Base-by-base conservation (phyloP, 2,329 filamentous ascomycete species). In the Colletotrichum sp. region DNA sequence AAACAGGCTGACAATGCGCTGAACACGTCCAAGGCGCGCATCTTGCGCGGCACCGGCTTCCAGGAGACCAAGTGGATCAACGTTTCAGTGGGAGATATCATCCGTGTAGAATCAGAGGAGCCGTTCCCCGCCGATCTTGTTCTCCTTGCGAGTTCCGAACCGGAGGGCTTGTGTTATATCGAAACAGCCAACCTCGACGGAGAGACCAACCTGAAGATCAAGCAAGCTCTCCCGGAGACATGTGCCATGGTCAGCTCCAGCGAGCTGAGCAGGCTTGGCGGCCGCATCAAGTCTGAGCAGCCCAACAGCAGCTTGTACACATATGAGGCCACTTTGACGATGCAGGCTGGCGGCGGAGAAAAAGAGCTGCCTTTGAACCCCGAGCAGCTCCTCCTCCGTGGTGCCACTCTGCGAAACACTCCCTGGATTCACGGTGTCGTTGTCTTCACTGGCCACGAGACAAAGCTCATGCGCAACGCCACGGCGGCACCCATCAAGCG, bases 231-330 rank as follows among this genome's bases (percentile, higher is more conserved):
- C 70, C 96, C 97, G 1, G 97, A 99, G 87, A 99, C 97, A 0
- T 93, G 94, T 16, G 90, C 94, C 76, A 89, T 98, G 82, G 96
- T 99, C 75, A 98, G 95, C 82, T 92, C 96, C 21, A 93, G 91
- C 78, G 96, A 99, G 81, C 88, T 99, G 77, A 95, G 95, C 82
- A 91, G 96, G 77, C 87, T 99, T 5, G 95, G 95, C 63, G 97
- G 97, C 34, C 94, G 94, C 77, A 89, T 99, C 80, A 94, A 95
- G 80, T 99, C 96, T 2, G 97, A 99, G 86, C 97, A 99, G 84
- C 97, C 97, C 26, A 99, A 99, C 88, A 98, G 96, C 87, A 99
- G 96, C 85, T 88, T 99, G 44, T 99, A 99, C 85, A 99, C 97
- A 0, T 99, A 99, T 84, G 98, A 99, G 86, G 97, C 96, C 52